Conservation (phyloP, 192 early-diverging fungal genomes). For the Oehlia diaphana region DNA sequence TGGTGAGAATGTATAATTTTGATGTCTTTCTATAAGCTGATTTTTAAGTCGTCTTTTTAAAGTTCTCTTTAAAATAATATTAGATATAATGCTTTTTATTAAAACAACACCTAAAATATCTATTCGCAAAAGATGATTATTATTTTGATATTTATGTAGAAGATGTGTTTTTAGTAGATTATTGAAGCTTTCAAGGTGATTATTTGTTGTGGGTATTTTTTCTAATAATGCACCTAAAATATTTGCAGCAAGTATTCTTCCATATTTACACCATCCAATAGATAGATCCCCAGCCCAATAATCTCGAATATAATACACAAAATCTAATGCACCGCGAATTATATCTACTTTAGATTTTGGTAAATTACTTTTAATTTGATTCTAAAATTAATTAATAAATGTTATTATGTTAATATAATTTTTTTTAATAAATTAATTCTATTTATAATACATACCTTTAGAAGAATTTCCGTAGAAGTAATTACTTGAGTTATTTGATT, state of each 20-base stretch:
- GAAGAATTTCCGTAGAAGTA: too few relatives aligned
- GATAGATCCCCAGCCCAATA: not conserved
- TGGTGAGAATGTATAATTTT: too few relatives aligned
- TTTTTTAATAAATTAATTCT: too few relatives aligned
- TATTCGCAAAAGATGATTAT: not conserved
- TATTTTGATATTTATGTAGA: not conserved
- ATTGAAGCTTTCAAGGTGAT: slow-evolving; percentile 1
- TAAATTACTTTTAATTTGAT: not conserved
- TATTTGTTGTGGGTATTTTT: slow-evolving; percentile 10
- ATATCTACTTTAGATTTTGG: not conserved
- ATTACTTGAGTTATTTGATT: too few relatives aligned
- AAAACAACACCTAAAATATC: not conserved
- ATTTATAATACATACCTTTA: too few relatives aligned
- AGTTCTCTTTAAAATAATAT: too few relatives aligned
- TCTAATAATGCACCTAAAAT: not conserved
- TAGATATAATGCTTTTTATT: too few relatives aligned
- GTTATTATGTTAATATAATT: too few relatives aligned
- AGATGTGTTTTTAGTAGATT: not conserved
- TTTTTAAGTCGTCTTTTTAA: too few relatives aligned
- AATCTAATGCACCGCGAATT: not conserved
- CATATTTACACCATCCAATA: not conserved
- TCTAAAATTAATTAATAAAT: too few relatives aligned
- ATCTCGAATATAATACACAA: not conserved
- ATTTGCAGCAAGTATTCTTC: not conserved
- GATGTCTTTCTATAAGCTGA: too few relatives aligned